phyloP scores from a whole-genome alignment of 2,329 filamentous ascomycete species.

The Cordyceps farinosa region DNA sequence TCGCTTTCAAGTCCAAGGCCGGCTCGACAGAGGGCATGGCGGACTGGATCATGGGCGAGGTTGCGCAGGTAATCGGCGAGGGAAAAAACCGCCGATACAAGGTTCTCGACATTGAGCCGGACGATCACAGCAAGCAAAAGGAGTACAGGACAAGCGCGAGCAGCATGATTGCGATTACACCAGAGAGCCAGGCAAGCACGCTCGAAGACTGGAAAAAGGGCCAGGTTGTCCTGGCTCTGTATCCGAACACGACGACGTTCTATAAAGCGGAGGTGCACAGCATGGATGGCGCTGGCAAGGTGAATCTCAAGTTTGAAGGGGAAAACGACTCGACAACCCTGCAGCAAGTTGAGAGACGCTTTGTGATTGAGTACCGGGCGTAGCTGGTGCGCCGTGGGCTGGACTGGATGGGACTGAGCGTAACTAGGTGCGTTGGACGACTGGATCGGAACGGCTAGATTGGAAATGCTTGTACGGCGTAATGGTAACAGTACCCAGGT shows the following conservation, averaged over 20 bases:
- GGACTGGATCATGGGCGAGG: slow-evolving; percentile 74
- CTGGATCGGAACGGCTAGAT: neutral
- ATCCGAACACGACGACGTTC: slow-evolving; percentile 81
- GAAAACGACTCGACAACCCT: slow-evolving; percentile 71
- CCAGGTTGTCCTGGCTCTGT: slow-evolving; percentile 72
- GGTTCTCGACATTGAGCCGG: slow-evolving; percentile 75
- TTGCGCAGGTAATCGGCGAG: slow-evolving; percentile 70
- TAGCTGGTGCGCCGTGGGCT: slow-evolving; percentile 18
- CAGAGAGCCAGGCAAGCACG: slow-evolving; percentile 44
- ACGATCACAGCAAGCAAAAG: slow-evolving; percentile 62
- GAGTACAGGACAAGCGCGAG: slow-evolving; percentile 69
- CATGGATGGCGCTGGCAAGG: slow-evolving; percentile 53
- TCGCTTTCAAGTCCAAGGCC: slow-evolving; percentile 61
- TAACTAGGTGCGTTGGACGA: neutral
- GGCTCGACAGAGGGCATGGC: slow-evolving; percentile 40
- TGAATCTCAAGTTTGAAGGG: slow-evolving; percentile 73
- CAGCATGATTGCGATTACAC: slow-evolving; percentile 74
- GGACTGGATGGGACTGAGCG: neutral
- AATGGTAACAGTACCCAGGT: slow-evolving; percentile 2
- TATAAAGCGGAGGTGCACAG: slow-evolving; percentile 80
- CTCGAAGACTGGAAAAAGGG: slow-evolving; percentile 61
- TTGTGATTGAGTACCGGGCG: slow-evolving; percentile 68
- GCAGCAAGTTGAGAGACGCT: slow-evolving; percentile 71
- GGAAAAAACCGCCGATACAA: slow-evolving; percentile 75
- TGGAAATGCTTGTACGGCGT: neutral